Conservation (phyloP, 2,329 filamentous ascomycete species). For the Colletotrichum magnum region DNA sequence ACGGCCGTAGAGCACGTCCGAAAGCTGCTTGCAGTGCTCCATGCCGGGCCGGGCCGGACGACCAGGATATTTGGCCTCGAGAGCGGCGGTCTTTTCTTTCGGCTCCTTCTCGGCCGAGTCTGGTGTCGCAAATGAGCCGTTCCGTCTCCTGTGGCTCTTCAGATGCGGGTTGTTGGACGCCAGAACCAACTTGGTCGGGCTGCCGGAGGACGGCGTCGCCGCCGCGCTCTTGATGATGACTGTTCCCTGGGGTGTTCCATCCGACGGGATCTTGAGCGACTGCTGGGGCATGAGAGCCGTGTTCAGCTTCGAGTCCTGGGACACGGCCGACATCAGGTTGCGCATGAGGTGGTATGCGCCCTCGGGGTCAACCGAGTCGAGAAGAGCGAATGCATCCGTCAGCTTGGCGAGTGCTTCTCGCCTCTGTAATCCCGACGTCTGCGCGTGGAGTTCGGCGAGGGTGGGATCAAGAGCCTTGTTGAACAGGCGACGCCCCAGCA, state of each 20-base stretch:
- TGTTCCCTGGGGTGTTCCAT: slow-evolving; percentile 67
- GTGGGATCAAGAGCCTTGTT: slow-evolving; percentile 85
- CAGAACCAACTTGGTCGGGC: slow-evolving; percentile 78
- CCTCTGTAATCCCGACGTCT: slow-evolving; percentile 76
- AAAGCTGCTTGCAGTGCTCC: slow-evolving; percentile 92
- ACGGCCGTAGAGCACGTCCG: slow-evolving; percentile 89
- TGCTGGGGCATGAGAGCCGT: slow-evolving; percentile 59
- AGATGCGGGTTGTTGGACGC: slow-evolving; percentile 89
- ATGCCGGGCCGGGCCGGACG: slow-evolving; percentile 76
- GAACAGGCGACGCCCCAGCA: slow-evolving; percentile 86
- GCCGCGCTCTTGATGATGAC: slow-evolving; percentile 68
- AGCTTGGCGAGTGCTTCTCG: slow-evolving; percentile 87
- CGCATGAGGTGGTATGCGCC: slow-evolving; percentile 89
- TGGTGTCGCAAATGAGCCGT: slow-evolving; percentile 57
- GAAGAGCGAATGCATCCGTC: slow-evolving; percentile 85
- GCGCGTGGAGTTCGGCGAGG: slow-evolving; percentile 88
- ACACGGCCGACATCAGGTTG: slow-evolving; percentile 80
- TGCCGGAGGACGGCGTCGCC: slow-evolving; percentile 47
- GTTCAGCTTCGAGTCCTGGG: slow-evolving; percentile 77
- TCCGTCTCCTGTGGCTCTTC: slow-evolving; percentile 80
- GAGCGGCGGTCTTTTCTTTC: slow-evolving; percentile 62
- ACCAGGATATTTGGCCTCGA: slow-evolving; percentile 69
- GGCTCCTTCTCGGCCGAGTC: slow-evolving; percentile 58
- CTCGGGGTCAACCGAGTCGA: slow-evolving; percentile 92
- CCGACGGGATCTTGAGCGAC: slow-evolving; percentile 56